Conservation (phyloP, 1,284 basidiomycete genomes). For the Phaffia rhodozyma region DNA sequence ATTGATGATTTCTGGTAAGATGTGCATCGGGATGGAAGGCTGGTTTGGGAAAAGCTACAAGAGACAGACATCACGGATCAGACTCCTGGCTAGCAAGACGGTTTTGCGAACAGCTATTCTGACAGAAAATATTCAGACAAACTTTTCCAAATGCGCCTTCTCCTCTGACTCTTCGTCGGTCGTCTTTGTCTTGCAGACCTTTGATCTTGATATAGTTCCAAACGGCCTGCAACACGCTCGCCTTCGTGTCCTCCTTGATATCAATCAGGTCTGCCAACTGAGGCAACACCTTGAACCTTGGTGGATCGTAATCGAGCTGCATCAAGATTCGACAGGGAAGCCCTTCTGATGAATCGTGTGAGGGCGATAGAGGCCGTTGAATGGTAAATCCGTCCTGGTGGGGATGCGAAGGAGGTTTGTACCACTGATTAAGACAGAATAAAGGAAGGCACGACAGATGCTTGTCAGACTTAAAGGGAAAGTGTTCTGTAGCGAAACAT, state of each 20-base stretch:
- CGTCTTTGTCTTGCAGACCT: constrained; percentile 78
- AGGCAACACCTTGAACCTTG: constrained; percentile 68
- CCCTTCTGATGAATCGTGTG: constrained; percentile 57
- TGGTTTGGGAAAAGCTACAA: constrained; percentile 40
- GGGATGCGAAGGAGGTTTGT: constrained; percentile 49
- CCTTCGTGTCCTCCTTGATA: constrained; percentile 72
- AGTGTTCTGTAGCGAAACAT: not conserved
- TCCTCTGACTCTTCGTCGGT: constrained; percentile 62
- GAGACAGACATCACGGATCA: constrained; percentile 12
- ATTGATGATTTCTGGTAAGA: constrained; percentile 75
- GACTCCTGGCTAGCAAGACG: constrained; percentile 20
- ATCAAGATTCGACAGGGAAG: constrained; percentile 68
- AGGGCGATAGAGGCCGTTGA: constrained; percentile 33
- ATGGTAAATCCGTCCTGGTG: constrained; percentile 80
- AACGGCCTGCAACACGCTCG: constrained; percentile 67
- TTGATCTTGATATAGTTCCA: constrained; percentile 89
- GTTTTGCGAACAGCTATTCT: not conserved
- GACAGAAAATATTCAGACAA: constrained; percentile 27
- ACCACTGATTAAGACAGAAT: constrained; percentile 45
- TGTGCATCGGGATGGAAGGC: constrained; percentile 59
- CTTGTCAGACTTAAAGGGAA: constrained; percentile 21
- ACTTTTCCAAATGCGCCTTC: constrained; percentile 53
- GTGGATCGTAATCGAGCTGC: constrained; percentile 73
- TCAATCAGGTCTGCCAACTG: constrained; percentile 67
- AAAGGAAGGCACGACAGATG: constrained; percentile 10